These are phyloP conservation scores for Porodaedalea pini DNA, from an alignment of 1,284 basidiomycete species.

Conservation along the genomic window DNA sequence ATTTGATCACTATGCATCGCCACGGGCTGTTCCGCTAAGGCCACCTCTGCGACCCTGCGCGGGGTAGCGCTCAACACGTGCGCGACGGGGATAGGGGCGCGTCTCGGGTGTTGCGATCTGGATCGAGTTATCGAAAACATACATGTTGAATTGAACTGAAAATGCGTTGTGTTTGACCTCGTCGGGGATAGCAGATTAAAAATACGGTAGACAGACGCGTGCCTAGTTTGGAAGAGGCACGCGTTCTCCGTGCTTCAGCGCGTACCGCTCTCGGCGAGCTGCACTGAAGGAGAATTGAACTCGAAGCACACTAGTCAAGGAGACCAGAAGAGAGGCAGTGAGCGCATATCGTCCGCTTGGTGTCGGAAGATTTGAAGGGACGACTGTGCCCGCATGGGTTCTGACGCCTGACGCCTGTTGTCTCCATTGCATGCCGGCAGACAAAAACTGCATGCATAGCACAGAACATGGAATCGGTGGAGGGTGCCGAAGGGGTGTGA, in stretches of 20 bases:
- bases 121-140: neutral
- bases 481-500: neutral
- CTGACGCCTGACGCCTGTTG: neutral
- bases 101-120: neutral
- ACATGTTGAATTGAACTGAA: no score
- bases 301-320: no score
- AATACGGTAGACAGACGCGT: neutral
- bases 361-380: no score
- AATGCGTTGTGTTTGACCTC: neutral
- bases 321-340: neutral
- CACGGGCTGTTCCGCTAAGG: neutral
- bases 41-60: neutral
- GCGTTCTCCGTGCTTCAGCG: no score
- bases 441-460: neutral
- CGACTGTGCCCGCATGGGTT: neutral
- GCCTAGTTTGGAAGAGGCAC: neutral
- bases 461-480: neutral
- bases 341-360: neutral
- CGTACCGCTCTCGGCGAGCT: no score
- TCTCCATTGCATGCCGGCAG: neutral
- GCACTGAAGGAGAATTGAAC: no score
- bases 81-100: neutral
- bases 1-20: neutral
- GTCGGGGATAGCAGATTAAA: constrained; percentile 7
- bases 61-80: neutral